Evolutionary conservation across 2,329 filamentous ascomycete species (phyloP).

Genomic region (Diaporthe velutina): DNA sequence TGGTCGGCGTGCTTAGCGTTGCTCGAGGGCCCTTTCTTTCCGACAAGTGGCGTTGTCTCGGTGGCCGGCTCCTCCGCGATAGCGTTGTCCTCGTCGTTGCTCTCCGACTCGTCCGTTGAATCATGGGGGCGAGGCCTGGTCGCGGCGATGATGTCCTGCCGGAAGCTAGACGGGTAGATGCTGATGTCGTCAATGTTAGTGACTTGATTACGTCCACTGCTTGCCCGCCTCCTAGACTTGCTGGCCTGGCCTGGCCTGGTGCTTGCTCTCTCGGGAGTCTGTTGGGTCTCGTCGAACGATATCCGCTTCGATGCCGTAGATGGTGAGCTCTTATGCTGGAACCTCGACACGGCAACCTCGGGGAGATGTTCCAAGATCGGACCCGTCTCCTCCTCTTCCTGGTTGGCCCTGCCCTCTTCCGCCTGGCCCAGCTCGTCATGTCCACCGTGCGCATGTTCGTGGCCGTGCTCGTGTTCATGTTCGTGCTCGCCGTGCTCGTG

Average conservation of each 20-base stretch:
- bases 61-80: conserved; percentile 47
- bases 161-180: conserved; percentile 90
- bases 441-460: conserved; percentile 47
- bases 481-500: conserved; percentile 67
- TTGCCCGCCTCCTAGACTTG: conserved; percentile 60
- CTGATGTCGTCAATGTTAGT: conserved; percentile 79
- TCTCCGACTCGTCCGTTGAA: conserved; percentile 36
- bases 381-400: conserved; percentile 68
- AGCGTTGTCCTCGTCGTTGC: conserved; percentile 38
- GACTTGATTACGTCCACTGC: conserved; percentile 68
- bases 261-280: conserved; percentile 46
- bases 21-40: conserved; percentile 38
- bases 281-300: conserved; percentile 43
- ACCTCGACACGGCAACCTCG: conserved; percentile 69
- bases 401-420: conserved; percentile 64
- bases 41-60: conserved; percentile 57
- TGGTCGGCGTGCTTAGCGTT: conserved; percentile 46
- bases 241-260: conserved; percentile 49
- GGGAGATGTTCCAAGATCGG: conserved; percentile 73
- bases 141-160: conserved; percentile 93
- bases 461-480: conserved; percentile 56
- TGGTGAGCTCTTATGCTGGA: conserved; percentile 46
- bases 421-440: conserved; percentile 55
- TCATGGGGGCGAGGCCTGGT: conserved; percentile 70
- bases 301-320: conserved; percentile 39